Percentiles rank a stretch among this genome's conserved stretches.
These are phyloP conservation scores for Aspergillus spinulosporus DNA, from an alignment of 2,329 filamentous ascomycete genomes.

Conservation along the genomic window DNA sequence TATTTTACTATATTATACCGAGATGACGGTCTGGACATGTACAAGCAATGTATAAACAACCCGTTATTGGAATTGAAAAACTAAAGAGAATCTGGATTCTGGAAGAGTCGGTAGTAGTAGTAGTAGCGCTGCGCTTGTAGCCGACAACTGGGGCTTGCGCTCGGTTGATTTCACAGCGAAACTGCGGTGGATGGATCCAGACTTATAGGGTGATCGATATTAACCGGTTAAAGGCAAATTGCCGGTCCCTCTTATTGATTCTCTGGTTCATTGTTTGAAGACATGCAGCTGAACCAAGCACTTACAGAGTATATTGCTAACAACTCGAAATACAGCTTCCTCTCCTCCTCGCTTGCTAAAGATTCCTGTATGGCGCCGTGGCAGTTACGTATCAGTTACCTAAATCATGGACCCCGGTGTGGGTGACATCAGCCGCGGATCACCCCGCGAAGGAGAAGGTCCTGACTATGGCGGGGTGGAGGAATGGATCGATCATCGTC, in stretches of 20 bases:
- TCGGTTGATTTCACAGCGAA: conserved; percentile 9
- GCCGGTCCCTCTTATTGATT: neutral
- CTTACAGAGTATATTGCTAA: no score
- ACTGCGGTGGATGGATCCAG: conserved; percentile 2
- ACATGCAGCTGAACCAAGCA: neutral
- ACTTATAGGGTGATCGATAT: conserved; percentile 7
- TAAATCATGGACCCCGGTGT: neutral
- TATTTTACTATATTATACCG: neutral
- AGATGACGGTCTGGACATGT: neutral
- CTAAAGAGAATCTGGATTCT: neutral
- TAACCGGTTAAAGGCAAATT: conserved; percentile 23
- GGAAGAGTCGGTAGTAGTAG: neutral
- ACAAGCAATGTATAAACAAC: neutral
- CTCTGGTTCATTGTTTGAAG: neutral
- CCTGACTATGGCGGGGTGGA: neutral
- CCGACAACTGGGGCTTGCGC: conserved; percentile 1
- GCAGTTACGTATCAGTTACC: conserved; percentile 6
- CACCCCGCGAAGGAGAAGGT: conserved; percentile 1
- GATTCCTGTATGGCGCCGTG: no score
- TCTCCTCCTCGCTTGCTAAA: no score
- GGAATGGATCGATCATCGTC: neutral
- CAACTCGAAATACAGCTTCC: conserved; percentile 1
- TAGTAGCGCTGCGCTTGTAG: neutral
- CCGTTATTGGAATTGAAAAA: neutral
- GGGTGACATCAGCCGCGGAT: conserved; percentile 11